Conservation (phyloP, 2,329 filamentous ascomycete genomes). For the Clathrospora elynae region DNA sequence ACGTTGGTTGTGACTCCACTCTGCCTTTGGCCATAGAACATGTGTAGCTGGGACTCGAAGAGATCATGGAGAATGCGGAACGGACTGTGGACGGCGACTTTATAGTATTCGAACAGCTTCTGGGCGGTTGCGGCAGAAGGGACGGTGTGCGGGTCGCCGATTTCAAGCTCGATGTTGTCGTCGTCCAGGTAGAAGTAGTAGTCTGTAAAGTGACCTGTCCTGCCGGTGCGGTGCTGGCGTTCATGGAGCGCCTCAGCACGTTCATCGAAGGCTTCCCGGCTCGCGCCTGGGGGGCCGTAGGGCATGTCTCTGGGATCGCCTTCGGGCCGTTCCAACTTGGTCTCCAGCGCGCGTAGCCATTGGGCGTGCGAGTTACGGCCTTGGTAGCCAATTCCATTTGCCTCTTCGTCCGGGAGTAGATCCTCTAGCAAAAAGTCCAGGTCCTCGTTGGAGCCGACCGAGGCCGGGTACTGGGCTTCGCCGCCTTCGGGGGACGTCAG, state of each 20-base stretch:
- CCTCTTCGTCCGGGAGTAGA: constrained; percentile 17
- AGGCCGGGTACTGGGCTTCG: constrained; percentile 10
- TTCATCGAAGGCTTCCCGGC: constrained; percentile 9
- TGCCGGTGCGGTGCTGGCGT: neutral
- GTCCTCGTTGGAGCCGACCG: constrained; percentile 20
- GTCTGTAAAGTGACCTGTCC: neutral
- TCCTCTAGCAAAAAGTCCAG: constrained; percentile 27
- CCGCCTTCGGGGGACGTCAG: constrained; percentile 5
- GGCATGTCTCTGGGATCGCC: constrained; percentile 13
- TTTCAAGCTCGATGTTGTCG: constrained; percentile 18
- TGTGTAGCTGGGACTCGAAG: constrained; percentile 14
- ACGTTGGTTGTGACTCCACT: neutral
- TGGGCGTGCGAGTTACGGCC: constrained; percentile 33
- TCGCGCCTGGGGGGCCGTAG: constrained; percentile 28
- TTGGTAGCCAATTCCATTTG: constrained; percentile 31
- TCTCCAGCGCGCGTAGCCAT: constrained; percentile 28
- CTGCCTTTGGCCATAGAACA: constrained; percentile 5
- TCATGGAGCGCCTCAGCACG: constrained; percentile 8
- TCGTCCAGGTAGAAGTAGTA: constrained; percentile 39
- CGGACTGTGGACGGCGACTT: constrained; percentile 28
- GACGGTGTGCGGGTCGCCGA: constrained; percentile 28
- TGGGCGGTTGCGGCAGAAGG: constrained; percentile 34
- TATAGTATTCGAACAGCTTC: constrained; percentile 38
- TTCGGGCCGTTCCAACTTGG: constrained; percentile 12
- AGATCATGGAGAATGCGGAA: constrained; percentile 30